phyloP scores from a whole-genome alignment of 139 green algal genomes.

The Choricystis sp. region DNA sequence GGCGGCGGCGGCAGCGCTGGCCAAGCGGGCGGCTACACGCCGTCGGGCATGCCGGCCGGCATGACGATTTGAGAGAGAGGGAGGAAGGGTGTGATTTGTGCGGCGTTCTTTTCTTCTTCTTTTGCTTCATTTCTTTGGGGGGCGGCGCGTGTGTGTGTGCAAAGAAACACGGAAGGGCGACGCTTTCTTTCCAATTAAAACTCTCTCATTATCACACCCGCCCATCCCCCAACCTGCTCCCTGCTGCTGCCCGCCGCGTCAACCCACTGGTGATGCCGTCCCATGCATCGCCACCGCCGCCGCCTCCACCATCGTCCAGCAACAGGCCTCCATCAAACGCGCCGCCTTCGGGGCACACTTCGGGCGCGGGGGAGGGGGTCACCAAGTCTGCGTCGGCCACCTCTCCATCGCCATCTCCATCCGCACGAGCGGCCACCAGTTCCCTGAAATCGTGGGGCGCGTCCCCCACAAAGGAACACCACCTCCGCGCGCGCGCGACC shows the following conservation, averaged over 20 bases:
- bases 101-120: not conserved
- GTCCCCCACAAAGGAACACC: constrained; percentile 7
- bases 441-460: constrained; percentile 9
- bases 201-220: too few relatives aligned
- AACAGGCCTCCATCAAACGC: not conserved
- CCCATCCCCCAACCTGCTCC: too few relatives aligned
- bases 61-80: constrained; percentile 52
- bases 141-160: not conserved
- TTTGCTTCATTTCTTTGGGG: not conserved
- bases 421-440: not conserved
- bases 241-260: too few relatives aligned
- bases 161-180: too few relatives aligned
- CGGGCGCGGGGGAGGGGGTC: not conserved
- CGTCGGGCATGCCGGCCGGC: constrained; percentile 56
- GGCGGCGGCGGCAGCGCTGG: not conserved
- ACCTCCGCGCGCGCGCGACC: constrained; percentile 6
- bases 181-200: too few relatives aligned
- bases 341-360: not conserved
- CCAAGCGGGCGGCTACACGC: constrained; percentile 26
- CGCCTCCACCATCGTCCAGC: not conserved
- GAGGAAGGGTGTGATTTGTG: not conserved
- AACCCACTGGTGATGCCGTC: too few relatives aligned
- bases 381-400: not conserved
- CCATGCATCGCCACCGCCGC: not conserved
- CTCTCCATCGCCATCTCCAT: not conserved